Base-by-base conservation (phyloP, 495 filamentous ascomycete genomes). In the Penicillium robsamsonii region DNA sequence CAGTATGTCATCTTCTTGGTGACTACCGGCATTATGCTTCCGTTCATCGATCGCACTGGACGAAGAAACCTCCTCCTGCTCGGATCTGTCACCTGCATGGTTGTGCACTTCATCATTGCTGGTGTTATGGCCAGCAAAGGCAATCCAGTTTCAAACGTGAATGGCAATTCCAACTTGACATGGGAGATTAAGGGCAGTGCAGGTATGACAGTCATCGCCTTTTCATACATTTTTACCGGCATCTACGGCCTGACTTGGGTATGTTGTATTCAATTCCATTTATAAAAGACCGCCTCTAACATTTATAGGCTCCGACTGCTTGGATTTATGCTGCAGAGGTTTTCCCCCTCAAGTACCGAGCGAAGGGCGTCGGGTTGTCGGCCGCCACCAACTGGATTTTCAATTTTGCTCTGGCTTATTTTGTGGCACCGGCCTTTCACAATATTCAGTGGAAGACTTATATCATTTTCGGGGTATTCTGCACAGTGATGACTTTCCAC, bases 291-390 rank as follows among this genome's bases (percentile, higher is more conserved):
- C 33, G 9, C 33, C 22, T 48, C 45, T 58, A 57, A 42, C 46
- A 12, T 10, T 5, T 10, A 27, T 66, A 88, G 50, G 87, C 86
- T 1, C 87, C 85, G 3, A 78, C 85, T 1, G 87, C 77, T 56
- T 91, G 88, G 87, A 79, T 90, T 55, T 91, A 92, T 70, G 83
- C 86, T 0, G 81, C 88, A 18, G 87, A 92, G 72, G 83, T 91
- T 3, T 91, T 86, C 80, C 85, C 85, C 0, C 77, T 90, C 10
- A 86, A 88, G 62, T 89, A 86, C 15, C 83, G 88, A 17, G 88
- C 86, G 13, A 86, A 81, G 31, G 88, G 87, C 13, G 88, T 90
- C 75, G 82, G 75, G 10, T 72, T 89, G 22, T 82, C 86, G 0
- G 81, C 86, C 0, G 76, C 85, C 24, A 82, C 81, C 3, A 91